These are phyloP conservation scores for Coemansia pectinata DNA, from an alignment of 192 early-diverging fungal genomes.

Conservation along the genomic window DNA sequence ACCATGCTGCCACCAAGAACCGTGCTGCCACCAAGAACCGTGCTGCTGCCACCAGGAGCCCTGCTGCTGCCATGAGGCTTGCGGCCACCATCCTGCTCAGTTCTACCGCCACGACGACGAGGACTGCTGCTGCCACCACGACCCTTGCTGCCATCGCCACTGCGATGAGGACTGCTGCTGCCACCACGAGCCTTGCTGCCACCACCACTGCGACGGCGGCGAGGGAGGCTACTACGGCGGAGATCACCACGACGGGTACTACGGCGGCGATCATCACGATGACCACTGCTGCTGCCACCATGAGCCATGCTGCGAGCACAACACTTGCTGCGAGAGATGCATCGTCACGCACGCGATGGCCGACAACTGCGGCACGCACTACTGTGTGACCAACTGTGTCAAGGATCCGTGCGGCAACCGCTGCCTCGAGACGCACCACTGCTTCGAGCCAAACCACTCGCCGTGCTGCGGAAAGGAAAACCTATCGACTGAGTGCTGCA, in stretches of 20 bases:
- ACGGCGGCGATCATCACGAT: conserved; percentile 27
- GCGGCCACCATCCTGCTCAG: conserved; percentile 10
- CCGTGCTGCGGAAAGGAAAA: conserved; percentile 42
- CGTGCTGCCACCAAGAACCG: background rate
- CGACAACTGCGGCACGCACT: conserved; percentile 54
- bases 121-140: conserved; percentile 4
- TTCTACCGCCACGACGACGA: conserved; percentile 18
- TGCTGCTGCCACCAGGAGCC: conserved; percentile 1
- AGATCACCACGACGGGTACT: conserved; percentile 24
- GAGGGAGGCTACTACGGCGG: conserved; percentile 22
- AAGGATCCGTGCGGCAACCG: conserved; percentile 55
- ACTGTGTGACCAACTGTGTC: conserved; percentile 55
- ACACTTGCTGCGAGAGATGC: conserved; percentile 44
- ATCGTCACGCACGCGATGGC: conserved; percentile 45
- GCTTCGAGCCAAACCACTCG: conserved; percentile 44
- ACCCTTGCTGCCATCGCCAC: conserved; percentile 11
- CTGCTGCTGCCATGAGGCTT: background rate
- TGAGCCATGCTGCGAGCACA: conserved; percentile 25
- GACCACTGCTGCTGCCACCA: conserved; percentile 31
- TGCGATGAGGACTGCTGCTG: conserved; percentile 16
- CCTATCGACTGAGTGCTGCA: conserved; percentile 53
- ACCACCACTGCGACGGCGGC: conserved; percentile 26
- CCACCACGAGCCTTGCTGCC: conserved; percentile 22
- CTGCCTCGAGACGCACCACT: conserved; percentile 52
- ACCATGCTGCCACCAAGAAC: conserved; percentile 4